Base-by-base conservation (phyloP, 2,329 filamentous ascomycete genomes). In the Beauveria rudraprayagi region DNA sequence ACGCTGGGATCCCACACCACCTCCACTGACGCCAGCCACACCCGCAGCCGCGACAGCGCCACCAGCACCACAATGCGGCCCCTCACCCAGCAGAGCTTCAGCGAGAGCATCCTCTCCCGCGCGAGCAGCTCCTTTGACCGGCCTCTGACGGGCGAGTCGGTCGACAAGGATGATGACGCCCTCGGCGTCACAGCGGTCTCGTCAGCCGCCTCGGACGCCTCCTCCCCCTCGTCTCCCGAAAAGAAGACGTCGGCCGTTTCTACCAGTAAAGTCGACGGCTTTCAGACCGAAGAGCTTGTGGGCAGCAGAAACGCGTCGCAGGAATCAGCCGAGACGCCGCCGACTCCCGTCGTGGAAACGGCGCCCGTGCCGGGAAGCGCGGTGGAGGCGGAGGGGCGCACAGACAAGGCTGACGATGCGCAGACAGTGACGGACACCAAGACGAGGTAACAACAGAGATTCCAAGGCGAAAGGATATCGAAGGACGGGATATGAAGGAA, bases 101-200 rank as follows among this genome's bases (percentile, higher is more conserved):
- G 72, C 53, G 77, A 80, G 65, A 78, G 76, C 60, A 70, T 79
- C 34, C 72, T 80, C 24, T 79, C 78, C 7, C 71, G 68, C 1
- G 74, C 70, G 3, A 72, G 72, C 61, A 69, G 69, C 26, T 68
- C 67, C 7, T 64, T 65, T 10, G 66, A 68, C 40, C 59, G 64
- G 43, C 64, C 47, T 26, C 61, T 19, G 51, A 67, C 40, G 53
- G 63, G 11, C 63, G 61, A 61, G 22, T 65, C 63, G 11, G 37
- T 11, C 16, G 61, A 43, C 6, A 56, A 58, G 22, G 52, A 51
- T 2, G 56, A 40, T 2, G 44, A 62, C 24, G 44, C 43, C 5
- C 44, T 56, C n/a, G 61, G 61, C 46, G 50, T 56, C 52, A 62
- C 56, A 14, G 41, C 61, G 11, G 11, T 61, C 11, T 60, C 58